Percentiles rank a stretch among this genome's conserved stretches.
Evolutionary conservation across 495 filamentous ascomycete species (phyloP).

Genomic region (Aspergillus funiculosus): DNA sequence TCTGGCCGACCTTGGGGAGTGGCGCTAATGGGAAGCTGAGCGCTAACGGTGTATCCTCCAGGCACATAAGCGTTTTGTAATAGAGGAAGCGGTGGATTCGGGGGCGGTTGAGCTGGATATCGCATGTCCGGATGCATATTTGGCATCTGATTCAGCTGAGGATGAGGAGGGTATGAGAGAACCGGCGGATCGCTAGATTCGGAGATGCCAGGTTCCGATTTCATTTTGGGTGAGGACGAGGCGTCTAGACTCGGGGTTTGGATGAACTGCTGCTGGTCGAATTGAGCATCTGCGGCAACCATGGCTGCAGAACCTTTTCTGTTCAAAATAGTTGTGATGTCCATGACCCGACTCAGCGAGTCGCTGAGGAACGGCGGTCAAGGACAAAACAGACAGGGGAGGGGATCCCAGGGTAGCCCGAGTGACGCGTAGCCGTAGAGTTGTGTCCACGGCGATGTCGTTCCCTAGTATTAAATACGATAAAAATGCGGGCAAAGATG

Average conservation of each 20-base stretch:
- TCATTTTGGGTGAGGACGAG: constrained; percentile 44
- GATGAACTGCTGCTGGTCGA: constrained; percentile 50
- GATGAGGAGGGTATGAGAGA: constrained; percentile 51
- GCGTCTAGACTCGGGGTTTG: constrained; percentile 42
- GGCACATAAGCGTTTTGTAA: constrained; percentile 48
- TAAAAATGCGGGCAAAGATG: background rate
- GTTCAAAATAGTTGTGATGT: constrained; percentile 66
- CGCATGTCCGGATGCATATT: constrained; percentile 45
- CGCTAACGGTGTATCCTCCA: constrained; percentile 30
- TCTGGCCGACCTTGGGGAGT: constrained; percentile 43
- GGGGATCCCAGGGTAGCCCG: constrained; percentile 19
- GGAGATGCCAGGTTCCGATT: constrained; percentile 64
- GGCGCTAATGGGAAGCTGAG: constrained; percentile 31
- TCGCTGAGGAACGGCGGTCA: constrained; percentile 31
- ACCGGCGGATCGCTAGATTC: constrained; percentile 63
- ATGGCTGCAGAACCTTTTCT: constrained; percentile 54
- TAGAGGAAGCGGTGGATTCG: constrained; percentile 54
- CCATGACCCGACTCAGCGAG: constrained; percentile 51
- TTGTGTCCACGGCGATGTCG: constrained; percentile 14
- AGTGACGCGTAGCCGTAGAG: constrained; percentile 20
- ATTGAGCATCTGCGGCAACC: constrained; percentile 47
- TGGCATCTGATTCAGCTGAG: constrained; percentile 44
- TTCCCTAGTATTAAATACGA: background rate
- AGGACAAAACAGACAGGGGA: constrained; percentile 24
- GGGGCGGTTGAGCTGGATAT: constrained; percentile 50